Percentiles rank a stretch among this genome's conserved stretches.
These are phyloP conservation scores for Sphagnum contortum DNA, from an alignment of 225 moss, liverwort and hornwort genomes.

Conservation along the genomic window DNA sequence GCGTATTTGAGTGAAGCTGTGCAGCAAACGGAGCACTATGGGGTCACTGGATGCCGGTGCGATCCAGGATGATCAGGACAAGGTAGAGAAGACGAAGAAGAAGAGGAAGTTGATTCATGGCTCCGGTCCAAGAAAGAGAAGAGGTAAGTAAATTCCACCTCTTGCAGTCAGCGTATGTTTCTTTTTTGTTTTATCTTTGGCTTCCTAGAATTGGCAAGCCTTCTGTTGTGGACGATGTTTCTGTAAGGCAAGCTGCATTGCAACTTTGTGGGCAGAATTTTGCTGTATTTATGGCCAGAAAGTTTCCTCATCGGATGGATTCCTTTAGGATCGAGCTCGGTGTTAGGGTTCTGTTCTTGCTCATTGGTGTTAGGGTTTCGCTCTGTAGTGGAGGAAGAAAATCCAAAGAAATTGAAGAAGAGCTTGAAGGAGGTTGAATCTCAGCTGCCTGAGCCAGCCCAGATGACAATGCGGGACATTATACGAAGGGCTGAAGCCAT, in stretches of 20 bases:
- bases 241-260: neutral
- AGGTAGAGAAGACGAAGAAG: neutral
- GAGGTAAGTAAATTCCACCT: neutral
- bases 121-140: slow-evolving; percentile 2
- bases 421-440: slow-evolving; percentile 39
- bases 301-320: neutral
- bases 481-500: slow-evolving; percentile 91
- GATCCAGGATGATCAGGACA: too few species aligned
- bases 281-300: neutral
- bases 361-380: too few species aligned
- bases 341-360: too few species aligned
- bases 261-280: neutral
- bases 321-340: too few species aligned
- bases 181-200: too few species aligned
- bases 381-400: neutral
- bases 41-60: too few species aligned
- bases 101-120: slow-evolving; percentile 2
- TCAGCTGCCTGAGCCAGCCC: slow-evolving; percentile 65
- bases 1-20: too few species aligned
- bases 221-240: neutral
- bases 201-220: neutral
- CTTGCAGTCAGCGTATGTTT: too few species aligned
- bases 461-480: slow-evolving; percentile 77
- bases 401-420: slow-evolving; percentile 30
- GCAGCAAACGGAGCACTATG: too few species aligned